Evolutionary conservation across 2,329 filamentous ascomycete genomes (phyloP).

Genomic region (Aquanectria penicillioides): DNA sequence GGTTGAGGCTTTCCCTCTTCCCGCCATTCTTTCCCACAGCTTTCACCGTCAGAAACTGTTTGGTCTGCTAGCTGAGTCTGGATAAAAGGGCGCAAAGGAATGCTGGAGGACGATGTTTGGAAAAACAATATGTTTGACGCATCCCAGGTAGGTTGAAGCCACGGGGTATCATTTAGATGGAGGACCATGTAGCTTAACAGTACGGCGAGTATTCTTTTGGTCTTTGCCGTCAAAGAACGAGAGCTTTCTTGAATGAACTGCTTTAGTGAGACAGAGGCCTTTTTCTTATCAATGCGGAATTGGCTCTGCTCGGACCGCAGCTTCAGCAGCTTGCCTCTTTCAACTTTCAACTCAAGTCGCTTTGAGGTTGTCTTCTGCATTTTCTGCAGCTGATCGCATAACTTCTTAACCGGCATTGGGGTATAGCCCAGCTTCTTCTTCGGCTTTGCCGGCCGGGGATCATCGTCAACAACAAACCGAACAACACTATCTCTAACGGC

Average conservation of each 20-base stretch:
- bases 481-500: not conserved
- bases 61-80: not conserved
- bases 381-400: slow-evolving; percentile 13
- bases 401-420: not conserved
- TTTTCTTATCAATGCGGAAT: not conserved
- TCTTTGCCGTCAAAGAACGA: not conserved
- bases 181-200: slow-evolving; percentile 8
- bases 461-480: not conserved
- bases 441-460: not conserved
- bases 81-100: slow-evolving; percentile 24
- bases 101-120: not conserved
- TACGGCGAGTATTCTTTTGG: not conserved
- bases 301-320: slow-evolving; percentile 5
- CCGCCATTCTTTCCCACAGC: no score
- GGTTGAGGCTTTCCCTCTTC: no score
- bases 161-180: slow-evolving; percentile 23
- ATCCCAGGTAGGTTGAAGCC: slow-evolving; percentile 16
- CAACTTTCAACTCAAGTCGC: not conserved
- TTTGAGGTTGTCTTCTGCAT: not conserved
- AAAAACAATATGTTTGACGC: slow-evolving; percentile 23
- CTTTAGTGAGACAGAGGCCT: not conserved
- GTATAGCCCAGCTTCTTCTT: no score
- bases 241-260: not conserved
- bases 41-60: not conserved
- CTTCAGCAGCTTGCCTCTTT: slow-evolving; percentile 6